phyloP scores from a whole-genome alignment of 768 basidiomycete genomes.

The Suillus bovinus region DNA sequence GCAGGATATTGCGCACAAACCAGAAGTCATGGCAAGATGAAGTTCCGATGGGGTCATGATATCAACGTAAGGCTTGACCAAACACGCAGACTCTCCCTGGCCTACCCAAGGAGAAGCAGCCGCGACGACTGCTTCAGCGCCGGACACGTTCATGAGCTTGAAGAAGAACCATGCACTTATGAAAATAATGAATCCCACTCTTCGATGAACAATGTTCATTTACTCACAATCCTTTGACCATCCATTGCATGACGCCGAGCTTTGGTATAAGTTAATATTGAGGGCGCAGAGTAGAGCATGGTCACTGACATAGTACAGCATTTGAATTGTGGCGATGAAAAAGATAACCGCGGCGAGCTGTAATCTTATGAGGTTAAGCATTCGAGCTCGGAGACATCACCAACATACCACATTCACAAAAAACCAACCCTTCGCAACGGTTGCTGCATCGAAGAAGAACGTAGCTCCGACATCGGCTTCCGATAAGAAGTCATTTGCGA shows the following conservation, averaged over 20 bases:
- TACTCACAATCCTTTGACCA: conserved; percentile 78
- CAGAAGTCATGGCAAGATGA: conserved; percentile 88
- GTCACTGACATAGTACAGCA: conserved; percentile 72
- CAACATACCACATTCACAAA: conserved; percentile 70
- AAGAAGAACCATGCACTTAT: conserved; percentile 89
- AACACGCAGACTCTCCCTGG: conserved; percentile 85
- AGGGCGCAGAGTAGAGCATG: not conserved
- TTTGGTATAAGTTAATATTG: conserved; percentile 17
- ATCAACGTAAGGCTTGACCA: conserved; percentile 83
- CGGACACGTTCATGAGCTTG: conserved; percentile 89
- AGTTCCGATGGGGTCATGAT: conserved; percentile 84
- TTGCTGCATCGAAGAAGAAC: conserved; percentile 81
- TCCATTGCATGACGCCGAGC: conserved; percentile 92
- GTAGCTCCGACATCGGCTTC: conserved; percentile 67
- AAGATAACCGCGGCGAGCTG: conserved; percentile 83
- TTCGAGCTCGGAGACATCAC: not conserved
- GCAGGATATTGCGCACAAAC: conserved; percentile 30
- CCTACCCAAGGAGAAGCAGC: conserved; percentile 94
- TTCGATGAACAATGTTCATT: not conserved
- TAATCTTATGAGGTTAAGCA: not conserved
- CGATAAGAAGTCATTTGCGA: conserved; percentile 78
- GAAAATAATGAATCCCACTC: conserved; percentile 6
- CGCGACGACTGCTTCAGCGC: conserved; percentile 91
- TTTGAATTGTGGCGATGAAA: conserved; percentile 91
- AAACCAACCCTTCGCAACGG: conserved; percentile 75